Evolutionary conservation across 1,284 basidiomycete genomes (phyloP).

Genomic region (Trametes polyzona): DNA sequence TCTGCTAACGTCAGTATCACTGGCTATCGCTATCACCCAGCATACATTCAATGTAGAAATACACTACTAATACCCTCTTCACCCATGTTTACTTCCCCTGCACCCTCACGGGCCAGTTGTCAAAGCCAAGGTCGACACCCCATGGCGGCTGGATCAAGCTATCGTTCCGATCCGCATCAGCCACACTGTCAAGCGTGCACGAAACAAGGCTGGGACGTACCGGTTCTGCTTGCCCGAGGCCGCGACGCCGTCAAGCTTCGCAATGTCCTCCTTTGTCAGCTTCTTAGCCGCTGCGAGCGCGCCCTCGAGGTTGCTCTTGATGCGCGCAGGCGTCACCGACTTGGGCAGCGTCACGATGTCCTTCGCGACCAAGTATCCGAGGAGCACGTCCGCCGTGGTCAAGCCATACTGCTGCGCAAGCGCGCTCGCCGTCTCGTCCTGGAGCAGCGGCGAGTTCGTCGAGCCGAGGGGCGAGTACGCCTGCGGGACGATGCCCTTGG

Average conservation of each 20-base stretch:
- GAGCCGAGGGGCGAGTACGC: constrained; percentile 89
- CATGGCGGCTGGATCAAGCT: constrained; percentile 66
- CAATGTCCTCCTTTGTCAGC: constrained; percentile 64
- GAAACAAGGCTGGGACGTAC: constrained; percentile 33
- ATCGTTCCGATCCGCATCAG: neutral
- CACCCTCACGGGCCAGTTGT: constrained; percentile 53
- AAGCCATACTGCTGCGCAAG: constrained; percentile 68
- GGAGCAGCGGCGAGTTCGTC: constrained; percentile 68
- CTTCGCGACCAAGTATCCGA: constrained; percentile 72
- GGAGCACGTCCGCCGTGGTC: constrained; percentile 64
- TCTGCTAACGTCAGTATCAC: neutral
- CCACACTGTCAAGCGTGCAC: neutral
- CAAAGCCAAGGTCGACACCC: constrained; percentile 73
- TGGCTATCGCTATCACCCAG: neutral
- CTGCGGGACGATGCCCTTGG: constrained; percentile 73
- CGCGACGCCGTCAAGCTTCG: constrained; percentile 65
- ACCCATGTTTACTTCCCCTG: neutral
- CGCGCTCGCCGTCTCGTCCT: constrained; percentile 65
- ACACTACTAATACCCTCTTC: neutral
- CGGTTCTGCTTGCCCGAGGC: constrained; percentile 74
- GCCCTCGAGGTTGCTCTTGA: constrained; percentile 69
- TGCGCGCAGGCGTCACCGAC: constrained; percentile 76
- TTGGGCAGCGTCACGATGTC: constrained; percentile 74
- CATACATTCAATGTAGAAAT: neutral
- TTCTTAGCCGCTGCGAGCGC: constrained; percentile 51